Percentiles rank a stretch among this genome's conserved stretches.
These are phyloP conservation scores for Stentor coeruleus DNA, from an alignment of 73 alveolate genomes.

Conservation along the genomic window DNA sequence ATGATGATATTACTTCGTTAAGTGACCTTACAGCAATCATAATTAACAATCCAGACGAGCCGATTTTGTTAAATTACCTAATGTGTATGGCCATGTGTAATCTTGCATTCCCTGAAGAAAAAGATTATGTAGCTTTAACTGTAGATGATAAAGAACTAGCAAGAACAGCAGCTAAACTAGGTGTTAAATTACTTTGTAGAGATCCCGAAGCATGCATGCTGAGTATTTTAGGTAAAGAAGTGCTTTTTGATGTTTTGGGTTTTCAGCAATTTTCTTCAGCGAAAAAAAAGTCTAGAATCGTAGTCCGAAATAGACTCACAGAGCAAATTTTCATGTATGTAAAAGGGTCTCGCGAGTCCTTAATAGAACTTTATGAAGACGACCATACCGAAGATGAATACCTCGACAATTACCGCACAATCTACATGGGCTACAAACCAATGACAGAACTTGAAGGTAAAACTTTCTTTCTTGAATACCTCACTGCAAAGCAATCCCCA, in stretches of 20 bases:
- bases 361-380: no score
- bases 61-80: background rate
- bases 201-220: no score
- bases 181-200: background rate
- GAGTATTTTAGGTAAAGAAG: background rate
- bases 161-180: background rate
- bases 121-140: background rate
- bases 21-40: background rate
- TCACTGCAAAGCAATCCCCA: no score
- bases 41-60: background rate
- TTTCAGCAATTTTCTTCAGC: background rate
- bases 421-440: no score
- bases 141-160: conserved; percentile 2
- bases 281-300: background rate
- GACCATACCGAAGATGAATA: no score
- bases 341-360: background rate
- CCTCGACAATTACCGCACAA: no score
- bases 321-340: background rate
- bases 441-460: no score
- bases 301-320: background rate
- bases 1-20: background rate
- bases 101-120: background rate
- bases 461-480: no score
- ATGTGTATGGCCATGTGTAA: background rate
- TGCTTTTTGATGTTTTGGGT: background rate